phyloP scores from a whole-genome alignment of 225 moss, liverwort and hornwort species.

The Bryum argenteum region DNA sequence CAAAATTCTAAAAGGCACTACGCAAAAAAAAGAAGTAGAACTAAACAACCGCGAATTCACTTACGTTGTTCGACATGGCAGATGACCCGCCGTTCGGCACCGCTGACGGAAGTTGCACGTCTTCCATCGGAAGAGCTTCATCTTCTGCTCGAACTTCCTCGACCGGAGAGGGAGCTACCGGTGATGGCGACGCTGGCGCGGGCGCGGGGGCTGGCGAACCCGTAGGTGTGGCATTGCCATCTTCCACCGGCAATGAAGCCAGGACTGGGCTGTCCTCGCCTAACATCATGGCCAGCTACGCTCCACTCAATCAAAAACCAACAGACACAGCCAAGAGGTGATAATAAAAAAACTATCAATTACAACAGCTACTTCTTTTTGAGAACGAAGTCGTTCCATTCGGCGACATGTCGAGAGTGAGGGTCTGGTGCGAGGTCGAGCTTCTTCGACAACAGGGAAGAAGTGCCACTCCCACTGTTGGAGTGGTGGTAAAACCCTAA shows the following conservation, averaged over 20 bases:
- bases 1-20: too few species aligned
- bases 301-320: not conserved
- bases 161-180: constrained; percentile 18
- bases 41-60: constrained; percentile 4
- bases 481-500: constrained; percentile 43
- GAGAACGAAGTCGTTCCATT: not conserved
- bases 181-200: constrained; percentile 3
- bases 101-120: constrained; percentile 25
- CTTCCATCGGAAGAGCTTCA: constrained; percentile 22
- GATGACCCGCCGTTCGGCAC: constrained; percentile 31
- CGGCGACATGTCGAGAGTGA: not conserved
- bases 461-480: not conserved
- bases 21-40: not conserved
- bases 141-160: constrained; percentile 24
- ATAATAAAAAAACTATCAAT: not conserved
- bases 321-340: not conserved
- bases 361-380: not conserved
- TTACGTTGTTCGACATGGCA: constrained; percentile 40
- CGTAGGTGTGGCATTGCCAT: constrained; percentile 26
- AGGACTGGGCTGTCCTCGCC: constrained; percentile 31
- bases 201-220: constrained; percentile 1
- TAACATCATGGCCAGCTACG: constrained; percentile 30
- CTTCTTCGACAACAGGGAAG: constrained; percentile 12
- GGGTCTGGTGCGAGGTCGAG: not conserved
- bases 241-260: constrained; percentile 18